Evolutionary conservation across 768 basidiomycete species (phyloP).

Genomic region (Leccinum subgranulosum): DNA sequence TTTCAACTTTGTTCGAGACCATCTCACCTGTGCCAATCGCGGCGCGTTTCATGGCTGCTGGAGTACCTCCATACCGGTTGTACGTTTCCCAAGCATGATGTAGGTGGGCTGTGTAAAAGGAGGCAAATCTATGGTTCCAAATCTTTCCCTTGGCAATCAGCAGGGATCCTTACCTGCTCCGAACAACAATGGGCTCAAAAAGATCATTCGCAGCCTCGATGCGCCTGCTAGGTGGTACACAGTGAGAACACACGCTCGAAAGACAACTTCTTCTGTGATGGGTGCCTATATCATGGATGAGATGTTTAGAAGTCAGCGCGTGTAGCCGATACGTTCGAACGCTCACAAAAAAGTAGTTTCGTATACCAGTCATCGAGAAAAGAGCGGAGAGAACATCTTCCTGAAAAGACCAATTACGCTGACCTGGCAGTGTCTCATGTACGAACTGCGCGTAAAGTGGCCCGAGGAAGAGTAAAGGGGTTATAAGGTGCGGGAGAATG

Average conservation of each 20-base stretch:
- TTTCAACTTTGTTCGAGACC: neutral
- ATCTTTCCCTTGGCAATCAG: neutral
- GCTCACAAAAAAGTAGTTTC: conserved; percentile 64
- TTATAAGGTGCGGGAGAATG: conserved; percentile 56
- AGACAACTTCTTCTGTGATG: conserved; percentile 89
- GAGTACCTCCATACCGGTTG: conserved; percentile 66
- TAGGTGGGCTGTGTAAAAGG: conserved; percentile 62
- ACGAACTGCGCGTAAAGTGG: conserved; percentile 64
- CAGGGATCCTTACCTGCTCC: conserved; percentile 63
- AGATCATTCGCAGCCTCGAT: conserved; percentile 59
- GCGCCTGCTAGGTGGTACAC: conserved; percentile 67
- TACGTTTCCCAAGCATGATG: conserved; percentile 93
- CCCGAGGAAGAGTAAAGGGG: conserved; percentile 73
- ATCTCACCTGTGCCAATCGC: conserved; percentile 50
- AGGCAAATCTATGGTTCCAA: conserved; percentile 7
- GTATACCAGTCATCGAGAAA: conserved; percentile 52
- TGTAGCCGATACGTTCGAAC: neutral
- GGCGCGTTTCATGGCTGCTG: conserved; percentile 62
- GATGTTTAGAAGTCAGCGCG: neutral
- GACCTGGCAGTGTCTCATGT: conserved; percentile 49
- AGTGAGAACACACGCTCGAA: conserved; percentile 79
- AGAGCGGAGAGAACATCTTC: conserved; percentile 40
- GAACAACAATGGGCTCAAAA: conserved; percentile 81
- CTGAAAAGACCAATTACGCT: conserved; percentile 45
- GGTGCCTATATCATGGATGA: conserved; percentile 58